phyloP scores from a whole-genome alignment of 140 eudicot genomes.

The Oenanthe javanica region DNA sequence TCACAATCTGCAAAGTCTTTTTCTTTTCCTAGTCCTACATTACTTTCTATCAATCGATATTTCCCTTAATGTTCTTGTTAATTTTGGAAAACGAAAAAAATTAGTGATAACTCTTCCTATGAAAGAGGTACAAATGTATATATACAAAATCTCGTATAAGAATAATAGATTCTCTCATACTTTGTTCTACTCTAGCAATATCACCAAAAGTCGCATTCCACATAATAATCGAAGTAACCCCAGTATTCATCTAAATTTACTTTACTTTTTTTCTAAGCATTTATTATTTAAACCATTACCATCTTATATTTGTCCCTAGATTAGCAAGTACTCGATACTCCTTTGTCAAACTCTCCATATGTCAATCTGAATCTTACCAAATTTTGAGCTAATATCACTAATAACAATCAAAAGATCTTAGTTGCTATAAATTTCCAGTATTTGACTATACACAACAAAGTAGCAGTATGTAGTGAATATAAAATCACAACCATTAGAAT shows the following conservation, averaged over 20 bases:
- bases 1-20: not conserved
- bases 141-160: too few relatives aligned
- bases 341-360: not conserved
- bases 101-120: too few relatives aligned
- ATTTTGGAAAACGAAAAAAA: too few relatives aligned
- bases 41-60: not conserved
- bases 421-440: not conserved
- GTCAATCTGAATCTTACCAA: not conserved
- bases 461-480: not conserved
- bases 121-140: too few relatives aligned
- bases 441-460: not conserved
- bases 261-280: not conserved
- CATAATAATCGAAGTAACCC: not conserved
- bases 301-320: not conserved
- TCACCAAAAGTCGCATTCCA: not conserved
- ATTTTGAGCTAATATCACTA: not conserved
- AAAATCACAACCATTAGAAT: not conserved
- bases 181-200: not conserved
- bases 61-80: not conserved
- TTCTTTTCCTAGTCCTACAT: not conserved
- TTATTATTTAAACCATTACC: not conserved
- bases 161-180: not conserved
- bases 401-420: not conserved
- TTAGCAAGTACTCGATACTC: not conserved
- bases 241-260: not conserved